Evolutionary conservation across 2,329 filamentous ascomycete genomes (phyloP), one percentile per base, ranked within the genome.

Genomic region (Colletotrichum theobromicola): DNA sequence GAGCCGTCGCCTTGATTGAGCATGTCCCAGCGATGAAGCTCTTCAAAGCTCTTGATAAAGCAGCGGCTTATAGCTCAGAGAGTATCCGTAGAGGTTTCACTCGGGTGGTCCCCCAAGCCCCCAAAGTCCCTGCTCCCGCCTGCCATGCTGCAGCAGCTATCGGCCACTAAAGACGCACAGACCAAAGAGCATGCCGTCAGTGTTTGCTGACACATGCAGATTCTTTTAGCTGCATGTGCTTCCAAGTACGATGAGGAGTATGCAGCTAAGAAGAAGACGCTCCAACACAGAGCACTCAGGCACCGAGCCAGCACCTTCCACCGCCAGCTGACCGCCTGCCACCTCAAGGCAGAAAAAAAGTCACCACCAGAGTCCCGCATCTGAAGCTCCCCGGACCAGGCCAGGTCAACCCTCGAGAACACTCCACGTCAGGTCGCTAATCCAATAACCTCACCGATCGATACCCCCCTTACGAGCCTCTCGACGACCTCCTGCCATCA

Each of bases 401-500:
- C 68, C 69, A 72, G 69, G 72, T 67, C 46, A 67, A 75, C 63
- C 30, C 72, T 75, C 72, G 72, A 72, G 63, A 75, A 72, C 69
- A 75, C 68, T 75, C 72, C 69, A 75, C 72, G 72, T 32, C 69
- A 57, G 72, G 72, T 75, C 68, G 72, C 72, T 67, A 72, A 75
- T 72, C 63, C 69, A 72, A 58, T 74, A 42, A 63, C 55, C 57
- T 72, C 67, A 72, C 72, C 63, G 57, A 72, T 55, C 69, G 72
- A 74, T 75, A 64, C 62, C 68, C 72, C 42, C 69, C 46, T 75
- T 57, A 72, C 69, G 63, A 75, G 34, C 46, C 35, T 67, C 69
- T 65, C 67, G 63, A 76, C 76, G 55, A 76, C 67, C 67, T 70
- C 42, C 57, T 64, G 63, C 37, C 79, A 84, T 76, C 67, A 98